Evolutionary conservation across 1,284 basidiomycete genomes (phyloP).

Genomic region (Ceratobasidium sp.): DNA sequence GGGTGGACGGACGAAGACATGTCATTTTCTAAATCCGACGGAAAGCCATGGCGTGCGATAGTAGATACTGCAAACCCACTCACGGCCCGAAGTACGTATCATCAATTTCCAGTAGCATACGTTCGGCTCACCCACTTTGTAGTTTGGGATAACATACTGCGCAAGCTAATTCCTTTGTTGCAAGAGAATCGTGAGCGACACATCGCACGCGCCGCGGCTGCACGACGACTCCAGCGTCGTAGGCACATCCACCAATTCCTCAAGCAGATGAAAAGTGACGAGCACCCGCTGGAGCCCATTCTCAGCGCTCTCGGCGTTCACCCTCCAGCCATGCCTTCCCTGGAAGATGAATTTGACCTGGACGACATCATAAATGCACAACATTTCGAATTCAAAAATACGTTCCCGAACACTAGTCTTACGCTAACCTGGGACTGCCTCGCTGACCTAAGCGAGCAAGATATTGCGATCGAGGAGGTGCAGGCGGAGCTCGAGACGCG

Average conservation of each 20-base stretch:
- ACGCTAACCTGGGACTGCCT: constrained; percentile 22
- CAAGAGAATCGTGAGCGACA: constrained; percentile 18
- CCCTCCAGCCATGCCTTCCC: neutral
- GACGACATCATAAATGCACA: neutral
- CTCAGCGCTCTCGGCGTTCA: neutral
- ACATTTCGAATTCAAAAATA: neutral
- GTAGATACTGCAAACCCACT: neutral
- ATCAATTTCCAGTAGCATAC: neutral
- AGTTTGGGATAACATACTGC: constrained; percentile 31
- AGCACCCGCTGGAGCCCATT: constrained; percentile 5
- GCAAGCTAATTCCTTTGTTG: neutral
- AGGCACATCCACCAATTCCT: neutral
- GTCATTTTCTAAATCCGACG: neutral
- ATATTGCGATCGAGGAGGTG: constrained; percentile 1
- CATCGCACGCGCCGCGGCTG: neutral
- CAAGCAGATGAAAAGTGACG: neutral
- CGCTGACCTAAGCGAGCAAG: neutral
- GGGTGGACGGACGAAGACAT: constrained; percentile 23
- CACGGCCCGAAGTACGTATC: neutral
- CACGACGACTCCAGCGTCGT: neutral
- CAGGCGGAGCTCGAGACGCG: constrained; percentile 1
- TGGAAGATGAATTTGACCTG: neutral
- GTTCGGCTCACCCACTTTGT: neutral
- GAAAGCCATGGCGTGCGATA: neutral
- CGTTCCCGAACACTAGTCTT: neutral